Evolutionary conservation across 257 asterid species (phyloP), one percentile per base, ranked within the genome.

Genomic region (Nicotiana undulata): DNA sequence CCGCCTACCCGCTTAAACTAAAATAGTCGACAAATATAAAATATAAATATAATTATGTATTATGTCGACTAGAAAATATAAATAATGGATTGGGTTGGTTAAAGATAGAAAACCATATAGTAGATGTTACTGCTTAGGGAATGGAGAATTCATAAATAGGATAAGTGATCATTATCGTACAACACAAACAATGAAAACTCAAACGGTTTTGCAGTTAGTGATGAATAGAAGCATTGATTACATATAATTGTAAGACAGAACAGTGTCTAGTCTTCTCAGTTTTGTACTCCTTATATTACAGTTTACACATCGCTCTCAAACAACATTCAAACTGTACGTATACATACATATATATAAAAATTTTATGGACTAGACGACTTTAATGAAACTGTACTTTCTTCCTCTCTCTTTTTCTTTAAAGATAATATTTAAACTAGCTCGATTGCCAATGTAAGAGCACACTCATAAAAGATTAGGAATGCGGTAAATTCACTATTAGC

Each of bases 231-330:
- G 34, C 22, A 78, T 70, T 70, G n/a, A 68, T 20, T 68, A n/a
- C 13, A 60, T 56, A 51, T 28, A 78, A 24, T 20, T 61, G 67
- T 1, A 60, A 26, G 40, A 78, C 74, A 40, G 18, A 61, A n/a
- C 60, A 44, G 32, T 80, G 64, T 52, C 0, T 29, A 10, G 53
- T 51, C 22, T 80, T 79, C 63, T 63, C 75, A 80, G 15, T 49
- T 80, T 80, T 32, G 72, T 79, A 40, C 60, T 52, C 10, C 44
- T 37, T 37, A 49, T 37, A 28, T 29, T 58, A 58, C 70, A 53
- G 34, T 80, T 81, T 26, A 68, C 31, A 70, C 59, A 80, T 68
- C 79, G 26, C 79, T 61, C 75, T 78, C 61, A 79, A 31, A 79
- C 31, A 61, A 64, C 46, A 79, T 61, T 40, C 81, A 79, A 34